Conservation (phyloP, 1,284 basidiomycete species). For the Boletus austroedulis region DNA sequence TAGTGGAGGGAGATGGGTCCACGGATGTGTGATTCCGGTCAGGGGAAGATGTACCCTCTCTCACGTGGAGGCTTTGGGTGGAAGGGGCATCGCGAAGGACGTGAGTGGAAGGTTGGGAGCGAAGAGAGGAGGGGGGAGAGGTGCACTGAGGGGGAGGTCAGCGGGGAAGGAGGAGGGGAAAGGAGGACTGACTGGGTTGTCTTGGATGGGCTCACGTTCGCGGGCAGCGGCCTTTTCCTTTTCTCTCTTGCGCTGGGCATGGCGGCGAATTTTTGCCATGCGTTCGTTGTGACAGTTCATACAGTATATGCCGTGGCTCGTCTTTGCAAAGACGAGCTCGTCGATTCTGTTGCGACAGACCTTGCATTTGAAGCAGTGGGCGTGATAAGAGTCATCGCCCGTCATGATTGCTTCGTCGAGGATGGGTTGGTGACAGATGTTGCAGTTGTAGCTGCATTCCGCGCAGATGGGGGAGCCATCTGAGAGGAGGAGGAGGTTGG, state of each 20-base stretch:
- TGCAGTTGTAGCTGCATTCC: conserved; percentile 96
- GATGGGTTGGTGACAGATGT: conserved; percentile 87
- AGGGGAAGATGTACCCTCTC: conserved; percentile 4
- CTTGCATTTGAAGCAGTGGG: conserved; percentile 97
- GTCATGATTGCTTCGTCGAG: conserved; percentile 99
- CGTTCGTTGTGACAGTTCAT: conserved; percentile 98
- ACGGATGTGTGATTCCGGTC: conserved; percentile 13
- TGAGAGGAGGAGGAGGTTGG: conserved; percentile 91
- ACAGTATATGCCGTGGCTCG: conserved; percentile 97
- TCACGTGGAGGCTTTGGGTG: conserved; percentile 19
- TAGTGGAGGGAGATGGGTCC: conserved; percentile 3
- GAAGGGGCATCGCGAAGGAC: conserved; percentile 31
- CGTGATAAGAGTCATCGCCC: conserved; percentile 97
- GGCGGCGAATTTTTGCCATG: conserved; percentile 86
- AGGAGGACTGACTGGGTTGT: too few relatives aligned
- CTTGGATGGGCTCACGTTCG: too few relatives aligned
- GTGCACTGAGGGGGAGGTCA: conserved; percentile 9
- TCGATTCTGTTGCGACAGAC: conserved; percentile 94
- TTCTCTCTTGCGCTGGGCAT: conserved; percentile 76
- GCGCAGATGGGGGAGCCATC: conserved; percentile 97
- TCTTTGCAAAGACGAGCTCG: conserved; percentile 98
- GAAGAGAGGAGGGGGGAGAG: conserved; percentile 18
- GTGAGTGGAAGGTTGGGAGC: conserved; percentile 20
- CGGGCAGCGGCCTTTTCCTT: conserved; percentile 41
- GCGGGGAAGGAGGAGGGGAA: neutral